phyloP scores from a whole-genome alignment of 108 stramenopile genomes.

The Aurantiochytrium sp. region DNA sequence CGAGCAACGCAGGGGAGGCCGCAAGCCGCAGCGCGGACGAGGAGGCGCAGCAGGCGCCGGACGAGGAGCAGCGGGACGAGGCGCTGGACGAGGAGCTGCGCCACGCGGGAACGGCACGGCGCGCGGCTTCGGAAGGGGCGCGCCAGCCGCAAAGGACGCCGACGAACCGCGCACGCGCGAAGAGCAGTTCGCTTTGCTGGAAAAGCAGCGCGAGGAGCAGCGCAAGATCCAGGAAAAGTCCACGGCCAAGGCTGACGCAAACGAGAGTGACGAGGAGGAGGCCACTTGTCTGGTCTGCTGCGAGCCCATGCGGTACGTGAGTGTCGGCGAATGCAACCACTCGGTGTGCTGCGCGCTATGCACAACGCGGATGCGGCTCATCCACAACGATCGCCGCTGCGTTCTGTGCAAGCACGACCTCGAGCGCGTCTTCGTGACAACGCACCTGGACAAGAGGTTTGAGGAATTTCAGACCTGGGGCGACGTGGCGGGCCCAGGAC shows the following conservation, averaged over 20 bases:
- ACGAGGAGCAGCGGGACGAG: background rate
- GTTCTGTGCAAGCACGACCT: constrained; percentile 23
- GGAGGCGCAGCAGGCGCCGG: background rate
- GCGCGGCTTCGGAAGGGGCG: background rate
- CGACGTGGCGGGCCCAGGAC: background rate
- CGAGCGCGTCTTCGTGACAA: background rate
- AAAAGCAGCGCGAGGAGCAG: background rate
- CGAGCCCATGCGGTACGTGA: background rate
- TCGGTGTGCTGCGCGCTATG: background rate
- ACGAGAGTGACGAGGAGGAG: background rate
- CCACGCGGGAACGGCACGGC: background rate
- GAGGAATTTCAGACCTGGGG: constrained; percentile 27
- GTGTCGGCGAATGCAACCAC: constrained; percentile 5
- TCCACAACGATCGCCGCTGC: constrained; percentile 3
- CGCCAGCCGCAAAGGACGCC: background rate
- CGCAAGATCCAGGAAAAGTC: no score
- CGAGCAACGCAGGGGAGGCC: background rate
- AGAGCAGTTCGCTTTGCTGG: background rate
- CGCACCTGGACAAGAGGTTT: background rate
- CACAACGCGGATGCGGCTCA: background rate
- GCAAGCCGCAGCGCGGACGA: background rate
- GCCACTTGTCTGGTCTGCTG: background rate
- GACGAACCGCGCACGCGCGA: background rate
- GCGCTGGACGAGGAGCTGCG: background rate
- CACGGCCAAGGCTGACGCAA: background rate